Percentiles rank a stretch among this genome's conserved stretches.
Evolutionary conservation across 768 basidiomycete genomes (phyloP).

Genomic region (Trametes cinnabarina): DNA sequence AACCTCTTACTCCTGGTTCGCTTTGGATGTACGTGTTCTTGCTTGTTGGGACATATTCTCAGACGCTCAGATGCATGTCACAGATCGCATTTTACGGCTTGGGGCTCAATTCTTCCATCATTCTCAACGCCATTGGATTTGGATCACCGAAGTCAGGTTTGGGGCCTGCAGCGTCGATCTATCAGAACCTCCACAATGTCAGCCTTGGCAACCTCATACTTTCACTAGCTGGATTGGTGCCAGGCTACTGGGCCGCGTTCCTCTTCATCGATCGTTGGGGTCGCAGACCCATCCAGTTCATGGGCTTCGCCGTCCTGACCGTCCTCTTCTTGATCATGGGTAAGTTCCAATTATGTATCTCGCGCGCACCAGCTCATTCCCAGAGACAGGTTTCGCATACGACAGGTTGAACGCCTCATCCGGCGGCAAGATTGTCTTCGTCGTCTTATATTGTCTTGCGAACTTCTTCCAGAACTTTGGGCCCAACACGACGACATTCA

Average conservation of each 20-base stretch:
- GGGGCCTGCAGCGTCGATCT: slow-evolving; percentile 16
- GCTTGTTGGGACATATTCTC: not conserved
- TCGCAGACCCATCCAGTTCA: slow-evolving; percentile 40
- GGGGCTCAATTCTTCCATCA: slow-evolving; percentile 44
- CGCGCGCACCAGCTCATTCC: not conserved
- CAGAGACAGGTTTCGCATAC: slow-evolving; percentile 29
- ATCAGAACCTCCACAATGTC: slow-evolving; percentile 30
- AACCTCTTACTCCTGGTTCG: slow-evolving; percentile 88
- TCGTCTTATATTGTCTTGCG: slow-evolving; percentile 39
- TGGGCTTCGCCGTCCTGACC: slow-evolving; percentile 37
- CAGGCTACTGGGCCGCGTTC: slow-evolving; percentile 40
- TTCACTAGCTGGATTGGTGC: slow-evolving; percentile 38
- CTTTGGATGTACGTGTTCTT: slow-evolving; percentile 62
- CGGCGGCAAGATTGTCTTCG: slow-evolving; percentile 30
- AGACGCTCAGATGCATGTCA: slow-evolving; percentile 9
- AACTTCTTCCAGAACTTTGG: slow-evolving; percentile 48
- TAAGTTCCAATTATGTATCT: slow-evolving; percentile 3
- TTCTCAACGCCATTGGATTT: slow-evolving; percentile 37
- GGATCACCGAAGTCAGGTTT: slow-evolving; percentile 14
- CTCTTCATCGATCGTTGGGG: slow-evolving; percentile 39
- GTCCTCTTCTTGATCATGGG: slow-evolving; percentile 35
- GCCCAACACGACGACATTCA: slow-evolving; percentile 44
- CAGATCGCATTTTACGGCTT: slow-evolving; percentile 49
- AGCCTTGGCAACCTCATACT: slow-evolving; percentile 38
- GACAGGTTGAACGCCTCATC: slow-evolving; percentile 27